Conservation (phyloP, 768 basidiomycete species). For the Filobasidium wieringae region DNA sequence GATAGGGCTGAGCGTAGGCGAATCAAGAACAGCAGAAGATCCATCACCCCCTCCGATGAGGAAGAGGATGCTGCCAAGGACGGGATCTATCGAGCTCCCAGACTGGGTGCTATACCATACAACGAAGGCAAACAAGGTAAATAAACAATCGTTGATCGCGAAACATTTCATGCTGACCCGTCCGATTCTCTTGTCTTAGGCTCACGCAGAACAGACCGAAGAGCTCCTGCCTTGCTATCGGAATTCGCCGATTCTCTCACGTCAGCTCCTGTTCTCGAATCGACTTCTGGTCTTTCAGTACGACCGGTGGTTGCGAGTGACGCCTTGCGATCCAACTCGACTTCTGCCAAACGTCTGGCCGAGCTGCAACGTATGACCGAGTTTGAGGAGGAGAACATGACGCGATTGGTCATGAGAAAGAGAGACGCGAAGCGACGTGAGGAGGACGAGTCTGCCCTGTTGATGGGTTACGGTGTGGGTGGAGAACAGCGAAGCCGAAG, state of each 20-base stretch:
- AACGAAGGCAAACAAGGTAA: constrained; percentile 46
- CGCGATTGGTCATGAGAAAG: constrained; percentile 80
- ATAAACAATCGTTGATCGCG: constrained; percentile 15
- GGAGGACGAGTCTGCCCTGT: constrained; percentile 76
- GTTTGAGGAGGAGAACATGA: constrained; percentile 92
- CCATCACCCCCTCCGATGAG: constrained; percentile 11
- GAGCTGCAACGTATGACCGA: constrained; percentile 69
- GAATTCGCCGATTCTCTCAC: constrained; percentile 36
- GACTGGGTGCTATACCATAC: constrained; percentile 81
- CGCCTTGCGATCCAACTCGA: constrained; percentile 30
- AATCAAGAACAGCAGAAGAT: constrained; percentile 1
- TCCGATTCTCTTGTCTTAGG: not conserved
- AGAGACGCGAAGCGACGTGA: constrained; percentile 59
- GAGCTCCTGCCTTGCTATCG: constrained; percentile 41
- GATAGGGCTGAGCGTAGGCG: not conserved
- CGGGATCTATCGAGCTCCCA: constrained; percentile 53
- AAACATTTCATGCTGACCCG: not conserved
- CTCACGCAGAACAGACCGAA: constrained; percentile 41
- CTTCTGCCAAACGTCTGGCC: constrained; percentile 58
- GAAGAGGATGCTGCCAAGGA: constrained; percentile 13
- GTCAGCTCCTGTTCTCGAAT: constrained; percentile 35
- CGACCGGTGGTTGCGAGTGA: constrained; percentile 29
- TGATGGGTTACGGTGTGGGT: constrained; percentile 52
- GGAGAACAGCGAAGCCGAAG: constrained; percentile 23
- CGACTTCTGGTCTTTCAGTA: constrained; percentile 38